Evolutionary conservation across 2,329 filamentous ascomycete genomes (phyloP), one percentile per base, ranked within the genome.

Genomic region (Simplicillium aogashimaense): DNA sequence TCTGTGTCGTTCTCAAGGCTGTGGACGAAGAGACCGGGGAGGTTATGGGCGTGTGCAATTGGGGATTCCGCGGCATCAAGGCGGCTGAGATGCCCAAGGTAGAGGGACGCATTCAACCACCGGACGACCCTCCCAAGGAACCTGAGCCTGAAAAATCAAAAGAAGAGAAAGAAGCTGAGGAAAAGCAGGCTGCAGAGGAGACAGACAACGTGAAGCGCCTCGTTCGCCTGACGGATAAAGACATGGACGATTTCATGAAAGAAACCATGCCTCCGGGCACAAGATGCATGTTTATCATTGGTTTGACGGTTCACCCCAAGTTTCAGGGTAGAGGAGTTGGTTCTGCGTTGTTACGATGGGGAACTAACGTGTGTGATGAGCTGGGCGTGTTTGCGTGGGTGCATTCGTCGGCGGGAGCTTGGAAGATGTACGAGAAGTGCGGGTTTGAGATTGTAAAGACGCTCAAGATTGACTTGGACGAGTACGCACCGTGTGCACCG

Each of bases 321-420:
- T 51, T 47, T 34, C 56, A 61, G 36, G 47, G 50, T 3, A 51
- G 43, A 3, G 59, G 60, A 4, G 46, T 62, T 11, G 61, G 59
- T 3, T 50, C 50, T 0, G 52, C 50, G 25, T 50, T 63, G 30
- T 41, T 63, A 16, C 44, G 45, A 20, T 58, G 53, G 52, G 60
- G 59, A 16, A 57, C 53, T 4, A 37, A 46, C 11, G 46, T 52
- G 6, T 56, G 55, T 37, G 57, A 61, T 35, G 38, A 48, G 6
- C 39, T 50, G 25, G 45, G 47, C 3, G 52, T 51, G 8, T 55
- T 60, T 33, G 52, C 50, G 29, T 61, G 59, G 59, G 58, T 59
- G 36, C 56, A 60, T 42, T 55, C 58, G 13, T 61, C 57, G 7
- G 55, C 58, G 41, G 48, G 47, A 6, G 55, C 47, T 1, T 55